Percentiles rank a stretch among this genome's conserved stretches.
phyloP scores from a whole-genome alignment of 192 early-diverging fungal species.

The Entomortierella chlamydospora region DNA sequence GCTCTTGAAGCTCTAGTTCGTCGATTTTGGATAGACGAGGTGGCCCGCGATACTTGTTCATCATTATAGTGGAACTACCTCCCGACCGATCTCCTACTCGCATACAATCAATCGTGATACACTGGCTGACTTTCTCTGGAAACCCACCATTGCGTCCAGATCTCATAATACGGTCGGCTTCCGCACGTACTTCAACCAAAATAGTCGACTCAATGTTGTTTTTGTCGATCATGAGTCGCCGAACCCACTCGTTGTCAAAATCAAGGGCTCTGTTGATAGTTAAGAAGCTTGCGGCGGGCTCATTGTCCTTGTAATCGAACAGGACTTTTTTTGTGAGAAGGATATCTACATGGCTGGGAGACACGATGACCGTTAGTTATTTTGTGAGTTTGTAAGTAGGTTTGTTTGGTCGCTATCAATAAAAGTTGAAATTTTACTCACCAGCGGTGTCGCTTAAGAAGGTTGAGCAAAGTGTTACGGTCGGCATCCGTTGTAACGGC shows the following conservation, averaged over 20 bases:
- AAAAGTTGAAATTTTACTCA: constrained; percentile 16
- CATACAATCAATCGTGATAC: constrained; percentile 70
- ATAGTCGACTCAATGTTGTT: constrained; percentile 77
- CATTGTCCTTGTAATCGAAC: constrained; percentile 76
- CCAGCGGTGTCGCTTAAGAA: constrained; percentile 64
- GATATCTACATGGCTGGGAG: constrained; percentile 58
- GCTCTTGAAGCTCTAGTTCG: constrained; percentile 54
- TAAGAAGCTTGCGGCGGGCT: constrained; percentile 67
- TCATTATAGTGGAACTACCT: constrained; percentile 49
- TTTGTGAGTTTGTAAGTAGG: too few relatives aligned
- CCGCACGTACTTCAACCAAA: constrained; percentile 66
- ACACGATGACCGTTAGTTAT: neutral
- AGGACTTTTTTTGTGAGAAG: constrained; percentile 70
- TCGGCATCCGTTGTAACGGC: constrained; percentile 77
- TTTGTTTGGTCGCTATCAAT: neutral
- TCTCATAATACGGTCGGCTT: constrained; percentile 60
- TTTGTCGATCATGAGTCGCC: constrained; percentile 77
- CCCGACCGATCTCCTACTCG: constrained; percentile 66
- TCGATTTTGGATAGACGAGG: constrained; percentile 38
- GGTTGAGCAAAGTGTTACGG: constrained; percentile 59
- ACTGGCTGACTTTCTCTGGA: constrained; percentile 72
- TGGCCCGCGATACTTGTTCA: constrained; percentile 53
- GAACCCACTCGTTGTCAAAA: constrained; percentile 76
- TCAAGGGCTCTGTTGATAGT: constrained; percentile 73
- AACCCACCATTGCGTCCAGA: constrained; percentile 57